Conservation (phyloP, 2,329 filamentous ascomycete species). For the Monosporascus sp. region DNA sequence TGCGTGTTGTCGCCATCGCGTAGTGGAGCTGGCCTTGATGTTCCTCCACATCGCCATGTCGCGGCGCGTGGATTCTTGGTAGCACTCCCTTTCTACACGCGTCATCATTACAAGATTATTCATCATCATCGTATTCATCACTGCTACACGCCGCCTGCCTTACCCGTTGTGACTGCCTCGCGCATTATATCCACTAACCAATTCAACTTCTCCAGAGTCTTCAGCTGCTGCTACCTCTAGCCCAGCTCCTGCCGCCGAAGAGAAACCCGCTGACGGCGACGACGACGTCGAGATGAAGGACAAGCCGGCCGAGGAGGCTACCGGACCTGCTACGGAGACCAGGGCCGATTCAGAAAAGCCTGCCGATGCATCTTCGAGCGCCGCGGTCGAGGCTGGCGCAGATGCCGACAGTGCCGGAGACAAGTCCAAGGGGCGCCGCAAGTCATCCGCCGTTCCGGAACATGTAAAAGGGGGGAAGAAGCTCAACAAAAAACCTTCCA, state of each 20-base stretch:
- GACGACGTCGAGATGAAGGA: slow-evolving; percentile 25
- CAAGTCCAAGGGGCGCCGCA: slow-evolving; percentile 56
- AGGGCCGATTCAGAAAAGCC: slow-evolving; percentile 13
- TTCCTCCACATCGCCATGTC: background rate
- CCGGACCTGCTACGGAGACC: slow-evolving; percentile 12
- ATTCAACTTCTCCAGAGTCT: slow-evolving; percentile 7
- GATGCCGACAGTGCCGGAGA: slow-evolving; percentile 14
- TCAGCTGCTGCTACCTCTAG: background rate
- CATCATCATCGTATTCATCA: background rate
- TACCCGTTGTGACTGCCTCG: background rate
- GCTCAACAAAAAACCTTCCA: slow-evolving; percentile 79
- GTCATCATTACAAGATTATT: background rate
- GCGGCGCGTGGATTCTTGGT: background rate
- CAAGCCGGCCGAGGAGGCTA: slow-evolving; percentile 17
- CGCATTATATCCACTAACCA: slow-evolving; percentile 15
- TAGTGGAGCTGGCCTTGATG: background rate
- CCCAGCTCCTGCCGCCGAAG: slow-evolving; percentile 19
- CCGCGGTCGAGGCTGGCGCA: slow-evolving; percentile 10
- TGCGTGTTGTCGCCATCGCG: background rate
- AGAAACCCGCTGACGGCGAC: slow-evolving; percentile 11
- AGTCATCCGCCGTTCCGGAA: slow-evolving; percentile 64
- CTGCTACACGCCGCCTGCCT: background rate
- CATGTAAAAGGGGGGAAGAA: slow-evolving; percentile 62
- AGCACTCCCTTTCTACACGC: background rate
- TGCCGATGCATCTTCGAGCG: slow-evolving; percentile 4